Base-by-base conservation (phyloP, 1,284 basidiomycete genomes). In the Sanghuangporus sanghuang region DNA sequence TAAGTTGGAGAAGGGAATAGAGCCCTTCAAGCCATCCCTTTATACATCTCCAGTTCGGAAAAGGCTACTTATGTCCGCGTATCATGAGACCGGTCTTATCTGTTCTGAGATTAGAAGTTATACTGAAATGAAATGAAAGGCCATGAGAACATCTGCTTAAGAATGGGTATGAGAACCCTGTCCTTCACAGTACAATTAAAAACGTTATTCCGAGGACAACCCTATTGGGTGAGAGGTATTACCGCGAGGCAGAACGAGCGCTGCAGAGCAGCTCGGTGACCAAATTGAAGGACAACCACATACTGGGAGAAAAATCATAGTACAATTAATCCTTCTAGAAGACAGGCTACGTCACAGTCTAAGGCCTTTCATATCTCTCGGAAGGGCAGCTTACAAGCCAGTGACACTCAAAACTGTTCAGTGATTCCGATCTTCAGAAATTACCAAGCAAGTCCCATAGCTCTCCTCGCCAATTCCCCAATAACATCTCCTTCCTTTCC, bases 401-500 rank as follows among this genome's bases (percentile, higher is more conserved):
- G 27, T 3, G 27, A 32, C 27, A 32, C 4, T 32, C 2, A 32
- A 32, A 32, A 32, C 5, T 32, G 27, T 32, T 32, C 27, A 5
- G 27, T 32, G 27, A 32, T 32, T 32, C 4, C 27, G 27, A 3
- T 32, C 27, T 32, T 32, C 27, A 32, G 27, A 32, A 27, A 38
- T 62, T 46, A 62, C 23, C 35, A 62, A 23, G 61, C 64, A 59
- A 85, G 76, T 3, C 84, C 85, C 84, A 86, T 85, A 38, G 85
- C 85, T 55, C 71, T 75, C 66, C 77, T 77, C 6, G 81, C 87
- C n/a, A 77, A 69, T 0, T 75, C 69, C 48, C 72, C 75, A 14
- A 72, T 64, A 42, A 90, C 77, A 69, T 89, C 85, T 11, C 75
- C 75, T 2, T 74, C 76, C 14, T 64, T 75, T 1, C 77, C 87